Conservation (phyloP, 805 yeast genomes). For the Suhomyces xylopsoci region DNA sequence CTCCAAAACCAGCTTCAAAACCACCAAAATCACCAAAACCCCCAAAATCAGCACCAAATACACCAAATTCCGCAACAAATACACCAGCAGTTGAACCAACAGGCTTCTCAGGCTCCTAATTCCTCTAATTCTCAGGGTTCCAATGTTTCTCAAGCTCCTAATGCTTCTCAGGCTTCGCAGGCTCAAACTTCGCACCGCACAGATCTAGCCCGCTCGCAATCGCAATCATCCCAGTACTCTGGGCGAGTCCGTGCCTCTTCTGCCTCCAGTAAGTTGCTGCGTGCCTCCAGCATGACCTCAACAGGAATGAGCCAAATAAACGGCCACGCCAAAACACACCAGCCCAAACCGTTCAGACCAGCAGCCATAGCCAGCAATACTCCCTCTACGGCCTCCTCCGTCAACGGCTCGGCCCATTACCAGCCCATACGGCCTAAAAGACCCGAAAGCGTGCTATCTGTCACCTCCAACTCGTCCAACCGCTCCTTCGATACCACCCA, state of each 20-base stretch:
- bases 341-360: conserved; percentile 22
- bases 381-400: not conserved
- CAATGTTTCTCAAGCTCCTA: not conserved
- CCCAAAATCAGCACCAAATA: too few species aligned
- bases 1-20: too few species aligned
- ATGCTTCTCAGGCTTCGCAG: too few species aligned
- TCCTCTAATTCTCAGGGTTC: too few species aligned
- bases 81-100: not conserved
- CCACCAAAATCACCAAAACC: too few species aligned
- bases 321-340: conserved; percentile 12
- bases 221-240: not conserved
- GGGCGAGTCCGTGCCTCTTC: not conserved
- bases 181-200: too few species aligned
- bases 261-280: not conserved
- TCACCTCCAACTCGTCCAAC: conserved; percentile 36
- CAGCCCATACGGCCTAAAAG: conserved; percentile 30
- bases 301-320: not conserved
- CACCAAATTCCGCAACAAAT: not conserved
- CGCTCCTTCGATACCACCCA: conserved; percentile 10
- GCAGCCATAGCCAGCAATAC: not conserved
- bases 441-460: conserved; percentile 40
- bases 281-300: not conserved
- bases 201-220: not conserved
- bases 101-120: too few species aligned
- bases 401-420: conserved; percentile 11